A percentile compares a stretch with the other conserved stretches of the same genome.
These are phyloP conservation scores for Hagleromyces aurorensis DNA, from an alignment of 805 yeast species.

Conservation along the genomic window DNA sequence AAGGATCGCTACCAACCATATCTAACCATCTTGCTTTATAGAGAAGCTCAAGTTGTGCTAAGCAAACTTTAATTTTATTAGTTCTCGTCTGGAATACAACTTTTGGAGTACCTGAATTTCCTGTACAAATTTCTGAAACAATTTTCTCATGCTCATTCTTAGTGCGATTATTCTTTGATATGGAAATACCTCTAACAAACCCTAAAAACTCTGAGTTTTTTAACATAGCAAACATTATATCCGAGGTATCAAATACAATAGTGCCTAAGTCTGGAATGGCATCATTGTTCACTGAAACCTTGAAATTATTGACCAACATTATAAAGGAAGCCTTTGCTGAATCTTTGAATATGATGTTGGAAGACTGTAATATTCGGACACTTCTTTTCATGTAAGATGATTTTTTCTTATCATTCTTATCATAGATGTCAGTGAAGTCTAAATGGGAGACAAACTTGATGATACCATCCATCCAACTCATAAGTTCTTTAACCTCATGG, in stretches of 20 bases:
- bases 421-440: background rate
- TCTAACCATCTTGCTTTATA: conserved; percentile 56
- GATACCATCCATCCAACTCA: background rate
- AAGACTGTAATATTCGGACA: conserved; percentile 23
- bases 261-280: conserved; percentile 15
- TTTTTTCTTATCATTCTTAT: conserved; percentile 1
- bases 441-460: background rate
- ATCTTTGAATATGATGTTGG: conserved; percentile 19
- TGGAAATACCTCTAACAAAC: too few relatives aligned
- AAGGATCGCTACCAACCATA: too few relatives aligned
- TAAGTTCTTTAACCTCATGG: too few relatives aligned
- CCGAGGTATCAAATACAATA: conserved; percentile 5
- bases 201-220: conserved; percentile 7
- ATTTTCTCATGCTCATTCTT: too few relatives aligned
- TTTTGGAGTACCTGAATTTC: too few relatives aligned
- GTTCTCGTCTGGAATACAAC: too few relatives aligned
- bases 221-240: conserved; percentile 11
- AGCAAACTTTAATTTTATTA: too few relatives aligned
- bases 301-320: conserved; percentile 10
- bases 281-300: conserved; percentile 8
- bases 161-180: too few relatives aligned
- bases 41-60: too few relatives aligned
- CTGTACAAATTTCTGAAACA: too few relatives aligned
- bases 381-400: conserved; percentile 16
- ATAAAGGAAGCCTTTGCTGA: conserved; percentile 12